A percentile compares a stretch with the other conserved stretches of the same genome.
phyloP scores from a whole-genome alignment of 164 flowering plant genomes.

The Cinnamomum micranthum region DNA sequence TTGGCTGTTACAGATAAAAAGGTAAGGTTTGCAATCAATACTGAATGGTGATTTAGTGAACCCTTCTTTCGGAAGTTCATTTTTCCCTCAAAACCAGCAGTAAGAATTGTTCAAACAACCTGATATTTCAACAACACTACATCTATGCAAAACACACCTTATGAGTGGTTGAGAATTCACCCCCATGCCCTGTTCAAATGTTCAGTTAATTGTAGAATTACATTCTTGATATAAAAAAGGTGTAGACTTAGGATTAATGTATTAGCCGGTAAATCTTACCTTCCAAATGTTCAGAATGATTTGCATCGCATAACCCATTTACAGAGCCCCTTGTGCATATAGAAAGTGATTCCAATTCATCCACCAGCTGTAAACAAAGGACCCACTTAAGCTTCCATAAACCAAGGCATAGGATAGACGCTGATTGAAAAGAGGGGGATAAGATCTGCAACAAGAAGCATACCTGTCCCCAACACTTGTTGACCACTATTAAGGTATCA shows the following conservation, averaged over 20 bases:
- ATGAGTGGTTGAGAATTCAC: not conserved
- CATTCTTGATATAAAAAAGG: no score
- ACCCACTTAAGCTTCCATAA: not conserved
- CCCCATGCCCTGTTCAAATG: not conserved
- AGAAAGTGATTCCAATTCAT: slow-evolving; percentile 55
- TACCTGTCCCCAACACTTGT: slow-evolving; percentile 68
- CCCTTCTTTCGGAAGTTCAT: not conserved
- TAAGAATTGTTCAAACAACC: not conserved
- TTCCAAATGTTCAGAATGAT: slow-evolving; percentile 14
- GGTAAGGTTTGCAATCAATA: not conserved
- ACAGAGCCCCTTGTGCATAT: slow-evolving; percentile 23
- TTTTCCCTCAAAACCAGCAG: not conserved
- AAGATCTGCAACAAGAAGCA: not conserved
- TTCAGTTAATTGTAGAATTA: not conserved
- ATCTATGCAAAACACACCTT: not conserved
- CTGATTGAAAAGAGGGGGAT: not conserved
- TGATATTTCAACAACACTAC: not conserved
- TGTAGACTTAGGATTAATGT: no score
- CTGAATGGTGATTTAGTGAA: not conserved
- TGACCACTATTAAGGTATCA: slow-evolving; percentile 45
- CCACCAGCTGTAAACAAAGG: slow-evolving; percentile 41
- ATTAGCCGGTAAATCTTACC: slow-evolving; percentile 32
- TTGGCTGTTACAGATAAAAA: not conserved
- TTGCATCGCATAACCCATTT: slow-evolving; percentile 18
- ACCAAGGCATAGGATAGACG: not conserved